Evolutionary conservation across 1,139 yeast species (phyloP).

Genomic region (Spathaspora sp.): DNA sequence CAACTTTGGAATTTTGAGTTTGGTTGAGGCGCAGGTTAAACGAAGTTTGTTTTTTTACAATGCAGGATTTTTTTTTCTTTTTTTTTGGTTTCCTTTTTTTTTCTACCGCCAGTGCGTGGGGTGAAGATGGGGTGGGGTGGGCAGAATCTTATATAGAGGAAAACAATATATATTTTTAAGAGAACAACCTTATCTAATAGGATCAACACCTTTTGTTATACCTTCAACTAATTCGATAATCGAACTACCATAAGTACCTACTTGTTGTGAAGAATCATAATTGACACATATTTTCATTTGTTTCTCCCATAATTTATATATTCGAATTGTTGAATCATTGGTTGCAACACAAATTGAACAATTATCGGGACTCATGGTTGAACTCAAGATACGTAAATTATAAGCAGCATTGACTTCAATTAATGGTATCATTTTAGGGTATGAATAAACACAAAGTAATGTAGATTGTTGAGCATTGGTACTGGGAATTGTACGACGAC

Average conservation of each 20-base stretch:
- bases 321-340: constrained; percentile 73
- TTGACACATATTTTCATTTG: constrained; percentile 18
- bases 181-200: background rate
- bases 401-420: constrained; percentile 52
- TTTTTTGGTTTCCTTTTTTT: too few relatives aligned
- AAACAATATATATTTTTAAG: background rate
- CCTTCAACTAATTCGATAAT: constrained; percentile 62
- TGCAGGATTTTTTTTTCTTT: too few relatives aligned
- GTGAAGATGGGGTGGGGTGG: background rate
- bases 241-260: constrained; percentile 52
- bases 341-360: constrained; percentile 67
- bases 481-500: too few relatives aligned
- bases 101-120: background rate
- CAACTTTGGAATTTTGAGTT: background rate
- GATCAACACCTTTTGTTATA: constrained; percentile 19
- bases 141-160: background rate
- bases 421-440: constrained; percentile 58
- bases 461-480: constrained; percentile 38
- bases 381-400: constrained; percentile 60
- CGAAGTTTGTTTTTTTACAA: too few relatives aligned
- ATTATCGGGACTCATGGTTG: constrained; percentile 64
- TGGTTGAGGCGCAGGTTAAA: background rate
- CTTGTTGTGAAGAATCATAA: constrained; percentile 32
- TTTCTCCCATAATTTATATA: constrained; percentile 66
- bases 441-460: constrained; percentile 57